These are phyloP conservation scores for Rhodotorula diobovata DNA, from an alignment of 768 basidiomycete genomes.

Conservation along the genomic window DNA sequence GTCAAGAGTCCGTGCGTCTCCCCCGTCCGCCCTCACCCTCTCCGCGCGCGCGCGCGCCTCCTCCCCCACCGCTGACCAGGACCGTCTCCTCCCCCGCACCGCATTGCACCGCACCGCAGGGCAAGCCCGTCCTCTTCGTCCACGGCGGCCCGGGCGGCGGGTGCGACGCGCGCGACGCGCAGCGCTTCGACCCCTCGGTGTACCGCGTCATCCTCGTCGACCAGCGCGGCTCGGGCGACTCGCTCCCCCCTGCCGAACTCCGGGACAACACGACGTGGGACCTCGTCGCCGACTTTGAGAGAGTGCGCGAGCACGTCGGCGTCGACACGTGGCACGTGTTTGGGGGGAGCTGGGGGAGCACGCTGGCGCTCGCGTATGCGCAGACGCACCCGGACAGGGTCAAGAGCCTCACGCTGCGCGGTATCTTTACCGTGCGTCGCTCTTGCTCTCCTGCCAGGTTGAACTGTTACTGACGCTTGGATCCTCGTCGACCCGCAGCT, in stretches of 20 bases:
- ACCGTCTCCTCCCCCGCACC: too few species aligned
- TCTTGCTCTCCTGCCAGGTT: constrained; percentile 51
- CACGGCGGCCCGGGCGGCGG: constrained; percentile 42
- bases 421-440: constrained; percentile 81
- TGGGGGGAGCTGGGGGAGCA: constrained; percentile 84
- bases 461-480: not conserved
- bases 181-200: constrained; percentile 35
- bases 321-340: constrained; percentile 91
- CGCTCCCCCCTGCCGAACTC: constrained; percentile 70
- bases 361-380: constrained; percentile 62
- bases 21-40: not conserved
- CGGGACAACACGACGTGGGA: constrained; percentile 94
- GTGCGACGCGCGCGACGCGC: constrained; percentile 22
- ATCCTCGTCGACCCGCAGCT: not conserved
- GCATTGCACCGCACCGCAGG: constrained; percentile 13
- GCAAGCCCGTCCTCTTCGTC: constrained; percentile 39
- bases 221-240: constrained; percentile 83
- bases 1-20: constrained; percentile 20
- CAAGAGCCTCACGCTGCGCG: constrained; percentile 68
- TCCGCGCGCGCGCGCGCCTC: not conserved
- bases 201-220: constrained; percentile 69
- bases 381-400: constrained; percentile 79
- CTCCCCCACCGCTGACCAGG: too few species aligned
- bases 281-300: constrained; percentile 84
- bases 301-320: constrained; percentile 61